These are phyloP conservation scores for Globisporangium takayamanum DNA, from an alignment of 352 stramenopile species.

Conservation along the genomic window DNA sequence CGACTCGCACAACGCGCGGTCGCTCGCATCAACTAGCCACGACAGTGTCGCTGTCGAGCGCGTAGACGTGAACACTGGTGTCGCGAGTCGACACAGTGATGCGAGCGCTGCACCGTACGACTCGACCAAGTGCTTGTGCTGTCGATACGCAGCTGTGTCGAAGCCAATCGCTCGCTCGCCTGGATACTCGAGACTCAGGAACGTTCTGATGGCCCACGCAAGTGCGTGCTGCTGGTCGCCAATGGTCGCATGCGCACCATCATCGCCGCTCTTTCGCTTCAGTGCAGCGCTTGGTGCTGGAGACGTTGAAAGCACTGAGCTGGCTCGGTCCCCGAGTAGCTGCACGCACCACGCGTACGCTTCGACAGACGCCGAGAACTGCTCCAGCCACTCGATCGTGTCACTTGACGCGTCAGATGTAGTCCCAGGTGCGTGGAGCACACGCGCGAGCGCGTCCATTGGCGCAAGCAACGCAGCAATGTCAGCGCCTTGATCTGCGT, in stretches of 20 bases:
- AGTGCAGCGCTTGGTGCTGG: slow-evolving; percentile 9
- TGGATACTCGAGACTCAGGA: slow-evolving; percentile 24
- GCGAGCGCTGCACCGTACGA: slow-evolving; percentile 9
- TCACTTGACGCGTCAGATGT: slow-evolving; percentile 9
- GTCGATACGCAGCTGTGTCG: neutral
- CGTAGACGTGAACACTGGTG: neutral
- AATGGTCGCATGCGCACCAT: neutral
- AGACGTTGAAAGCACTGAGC: slow-evolving; percentile 11
- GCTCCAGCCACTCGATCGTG: slow-evolving; percentile 51
- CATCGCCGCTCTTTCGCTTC: slow-evolving; percentile 28
- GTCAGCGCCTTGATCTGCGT: slow-evolving; percentile 10
- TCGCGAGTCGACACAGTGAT: slow-evolving; percentile 10
- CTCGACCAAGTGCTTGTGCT: slow-evolving; percentile 9
- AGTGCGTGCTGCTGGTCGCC: slow-evolving; percentile 17
- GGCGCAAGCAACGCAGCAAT: slow-evolving; percentile 39
- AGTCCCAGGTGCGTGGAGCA: slow-evolving; percentile 3
- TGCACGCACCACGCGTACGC: slow-evolving; percentile 47
- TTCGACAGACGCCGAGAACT: slow-evolving; percentile 52
- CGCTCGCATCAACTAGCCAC: slow-evolving; percentile 9
- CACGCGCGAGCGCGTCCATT: slow-evolving; percentile 29
- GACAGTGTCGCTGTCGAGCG: neutral
- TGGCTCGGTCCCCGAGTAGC: slow-evolving; percentile 31
- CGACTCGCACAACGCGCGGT: slow-evolving; percentile 1
- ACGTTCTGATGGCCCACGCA: slow-evolving; percentile 28
- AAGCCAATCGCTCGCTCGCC: neutral